phyloP scores from a whole-genome alignment of 2,329 filamentous ascomycete genomes.

The Akanthomyces dipterigenus region DNA sequence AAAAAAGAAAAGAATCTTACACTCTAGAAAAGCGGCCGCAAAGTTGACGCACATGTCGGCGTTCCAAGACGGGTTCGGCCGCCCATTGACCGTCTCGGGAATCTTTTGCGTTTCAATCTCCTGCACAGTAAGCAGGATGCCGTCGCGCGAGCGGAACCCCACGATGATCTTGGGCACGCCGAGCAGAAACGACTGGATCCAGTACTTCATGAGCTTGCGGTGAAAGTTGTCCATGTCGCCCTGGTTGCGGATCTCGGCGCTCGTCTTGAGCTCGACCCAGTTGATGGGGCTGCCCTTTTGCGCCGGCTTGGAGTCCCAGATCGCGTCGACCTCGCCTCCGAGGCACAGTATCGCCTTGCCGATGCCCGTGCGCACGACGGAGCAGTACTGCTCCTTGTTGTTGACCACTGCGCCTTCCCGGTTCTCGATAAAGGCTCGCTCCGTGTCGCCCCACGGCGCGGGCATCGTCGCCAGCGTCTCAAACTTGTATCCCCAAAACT shows the following conservation, averaged over 20 bases:
- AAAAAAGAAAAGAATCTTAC: constrained; percentile 38
- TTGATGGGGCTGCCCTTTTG: constrained; percentile 63
- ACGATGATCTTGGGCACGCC: constrained; percentile 89
- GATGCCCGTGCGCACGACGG: constrained; percentile 81
- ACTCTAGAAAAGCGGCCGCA: constrained; percentile 67
- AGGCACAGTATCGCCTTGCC: constrained; percentile 69
- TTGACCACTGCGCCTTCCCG: constrained; percentile 67
- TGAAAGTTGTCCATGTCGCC: constrained; percentile 72
- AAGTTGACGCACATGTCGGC: constrained; percentile 94
- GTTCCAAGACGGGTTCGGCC: constrained; percentile 70
- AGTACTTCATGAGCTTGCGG: constrained; percentile 88
- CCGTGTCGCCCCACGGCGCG: constrained; percentile 63
- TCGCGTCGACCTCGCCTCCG: constrained; percentile 88
- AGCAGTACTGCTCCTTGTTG: constrained; percentile 94
- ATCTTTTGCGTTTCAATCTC: constrained; percentile 76
- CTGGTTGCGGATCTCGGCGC: constrained; percentile 61
- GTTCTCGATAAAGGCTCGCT: constrained; percentile 70
- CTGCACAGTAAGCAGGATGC: constrained; percentile 64
- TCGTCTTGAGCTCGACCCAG: constrained; percentile 94
- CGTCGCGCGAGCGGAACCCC: constrained; percentile 70
- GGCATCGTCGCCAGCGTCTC: constrained; percentile 78
- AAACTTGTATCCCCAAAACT: constrained; percentile 97
- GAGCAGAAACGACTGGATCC: constrained; percentile 92
- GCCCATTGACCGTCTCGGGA: constrained; percentile 64
- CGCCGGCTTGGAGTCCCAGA: constrained; percentile 76